phyloP scores from a whole-genome alignment of 108 stramenopile genomes.

The Cafeteria roenbergensis region DNA sequence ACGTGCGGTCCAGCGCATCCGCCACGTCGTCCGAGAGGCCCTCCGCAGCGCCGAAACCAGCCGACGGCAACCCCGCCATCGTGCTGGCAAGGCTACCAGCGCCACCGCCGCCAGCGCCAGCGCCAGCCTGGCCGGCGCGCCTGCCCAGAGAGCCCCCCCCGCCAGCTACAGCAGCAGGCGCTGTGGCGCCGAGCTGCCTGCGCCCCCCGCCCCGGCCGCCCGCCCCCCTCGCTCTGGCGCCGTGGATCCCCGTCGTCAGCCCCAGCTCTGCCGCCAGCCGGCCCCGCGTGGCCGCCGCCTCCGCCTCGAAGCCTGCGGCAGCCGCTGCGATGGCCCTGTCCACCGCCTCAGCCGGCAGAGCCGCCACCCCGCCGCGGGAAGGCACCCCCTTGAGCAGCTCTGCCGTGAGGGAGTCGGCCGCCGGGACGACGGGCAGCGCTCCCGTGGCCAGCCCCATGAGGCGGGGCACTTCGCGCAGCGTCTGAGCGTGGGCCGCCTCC shows the following conservation, averaged over 20 bases:
- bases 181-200: too few relatives aligned
- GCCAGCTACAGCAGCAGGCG: too few relatives aligned
- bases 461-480: not conserved
- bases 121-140: too few relatives aligned
- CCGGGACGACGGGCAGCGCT: not conserved
- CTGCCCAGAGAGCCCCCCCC: too few relatives aligned
- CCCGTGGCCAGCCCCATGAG: not conserved
- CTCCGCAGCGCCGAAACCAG: not conserved
- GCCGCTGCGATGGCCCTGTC: not conserved
- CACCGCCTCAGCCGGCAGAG: not conserved
- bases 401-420: not conserved
- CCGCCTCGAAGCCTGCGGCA: not conserved
- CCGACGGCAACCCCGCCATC: too few relatives aligned
- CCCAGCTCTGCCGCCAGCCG: not conserved
- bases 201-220: too few relatives aligned
- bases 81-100: too few relatives aligned
- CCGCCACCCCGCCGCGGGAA: too few relatives aligned
- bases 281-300: too few relatives aligned
- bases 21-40: not conserved
- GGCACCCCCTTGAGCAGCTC: not conserved
- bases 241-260: too few relatives aligned
- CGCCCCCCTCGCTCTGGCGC: too few relatives aligned
- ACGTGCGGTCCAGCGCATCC: not conserved
- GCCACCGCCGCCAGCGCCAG: too few relatives aligned
- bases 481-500: not conserved